Percentiles rank a stretch among this genome's conserved stretches.
Conservation (phyloP, 306 rosid genomes). For the Acacia crassicarpa region DNA sequence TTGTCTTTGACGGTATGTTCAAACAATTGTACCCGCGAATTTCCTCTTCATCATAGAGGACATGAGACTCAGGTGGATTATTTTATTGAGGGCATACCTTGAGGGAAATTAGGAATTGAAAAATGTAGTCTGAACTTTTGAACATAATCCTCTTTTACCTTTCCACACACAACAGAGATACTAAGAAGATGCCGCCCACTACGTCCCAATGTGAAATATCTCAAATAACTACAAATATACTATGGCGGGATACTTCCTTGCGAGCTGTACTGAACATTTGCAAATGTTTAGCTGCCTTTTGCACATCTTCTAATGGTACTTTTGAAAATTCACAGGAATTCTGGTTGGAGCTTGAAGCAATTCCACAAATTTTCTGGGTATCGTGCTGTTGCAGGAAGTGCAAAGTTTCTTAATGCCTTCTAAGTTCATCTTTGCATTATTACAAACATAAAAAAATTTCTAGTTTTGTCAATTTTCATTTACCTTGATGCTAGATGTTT, state of each 20-base stretch:
- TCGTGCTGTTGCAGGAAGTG: background rate
- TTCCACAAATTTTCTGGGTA: background rate
- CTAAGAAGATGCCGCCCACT: background rate
- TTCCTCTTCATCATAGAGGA: background rate
- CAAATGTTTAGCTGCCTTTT: background rate
- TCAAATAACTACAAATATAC: background rate
- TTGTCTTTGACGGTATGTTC: slow-evolving; percentile 30
- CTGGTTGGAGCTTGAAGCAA: background rate
- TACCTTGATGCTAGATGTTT: background rate
- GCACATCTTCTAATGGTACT: background rate
- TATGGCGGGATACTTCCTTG: background rate
- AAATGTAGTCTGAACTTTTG: background rate
- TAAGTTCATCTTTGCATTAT: background rate
- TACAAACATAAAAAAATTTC: background rate
- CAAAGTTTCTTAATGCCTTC: background rate
- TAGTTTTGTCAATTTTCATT: background rate
- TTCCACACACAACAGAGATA: background rate
- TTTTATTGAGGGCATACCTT: background rate
- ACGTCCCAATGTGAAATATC: background rate
- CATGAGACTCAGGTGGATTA: background rate
- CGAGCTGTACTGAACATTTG: background rate
- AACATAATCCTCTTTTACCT: background rate
- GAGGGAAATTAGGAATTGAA: background rate
- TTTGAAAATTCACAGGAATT: background rate
- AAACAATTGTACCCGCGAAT: background rate